These are phyloP conservation scores for Colletotrichum filicis DNA, from an alignment of 2,329 filamentous ascomycete species.

Conservation along the genomic window DNA sequence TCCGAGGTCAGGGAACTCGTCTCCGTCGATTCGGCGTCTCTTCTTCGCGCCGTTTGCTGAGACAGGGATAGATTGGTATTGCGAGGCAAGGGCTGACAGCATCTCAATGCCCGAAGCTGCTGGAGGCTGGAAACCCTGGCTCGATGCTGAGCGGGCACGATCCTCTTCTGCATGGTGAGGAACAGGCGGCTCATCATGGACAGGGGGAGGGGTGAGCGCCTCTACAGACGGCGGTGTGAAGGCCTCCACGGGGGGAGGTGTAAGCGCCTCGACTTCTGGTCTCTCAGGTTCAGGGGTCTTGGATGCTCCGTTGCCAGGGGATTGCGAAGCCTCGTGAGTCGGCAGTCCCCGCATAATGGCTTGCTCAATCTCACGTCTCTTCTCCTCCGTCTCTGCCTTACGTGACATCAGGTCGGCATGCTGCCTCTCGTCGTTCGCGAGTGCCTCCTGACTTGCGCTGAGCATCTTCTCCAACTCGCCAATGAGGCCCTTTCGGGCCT, in stretches of 20 bases:
- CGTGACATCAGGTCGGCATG: constrained; percentile 73
- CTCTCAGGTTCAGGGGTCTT: constrained; percentile 65
- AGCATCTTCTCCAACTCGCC: constrained; percentile 85
- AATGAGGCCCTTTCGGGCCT: constrained; percentile 82
- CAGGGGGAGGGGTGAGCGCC: constrained; percentile 39
- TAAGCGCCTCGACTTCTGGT: constrained; percentile 87
- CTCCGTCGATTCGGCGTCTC: constrained; percentile 62
- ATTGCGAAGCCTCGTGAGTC: constrained; percentile 61
- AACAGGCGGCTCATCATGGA: constrained; percentile 37
- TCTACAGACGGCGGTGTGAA: constrained; percentile 41
- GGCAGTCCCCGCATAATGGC: constrained; percentile 87
- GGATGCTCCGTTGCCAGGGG: constrained; percentile 58
- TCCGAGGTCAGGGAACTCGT: constrained; percentile 65
- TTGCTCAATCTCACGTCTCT: constrained; percentile 90
- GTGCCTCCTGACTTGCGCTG: constrained; percentile 74
- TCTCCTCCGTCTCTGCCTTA: constrained; percentile 78
- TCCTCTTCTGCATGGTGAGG: constrained; percentile 36
- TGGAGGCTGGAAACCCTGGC: constrained; percentile 37
- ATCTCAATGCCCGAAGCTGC: constrained; percentile 51
- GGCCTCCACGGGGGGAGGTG: constrained; percentile 75
- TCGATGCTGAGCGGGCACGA: constrained; percentile 28
- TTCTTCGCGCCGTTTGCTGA: constrained; percentile 66
- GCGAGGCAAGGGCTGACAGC: constrained; percentile 51
- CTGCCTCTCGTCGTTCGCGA: constrained; percentile 76
- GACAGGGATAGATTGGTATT: constrained; percentile 61